phyloP scores from a whole-genome alignment of 1,139 yeast species.

The Suhomyces yuchorum region DNA sequence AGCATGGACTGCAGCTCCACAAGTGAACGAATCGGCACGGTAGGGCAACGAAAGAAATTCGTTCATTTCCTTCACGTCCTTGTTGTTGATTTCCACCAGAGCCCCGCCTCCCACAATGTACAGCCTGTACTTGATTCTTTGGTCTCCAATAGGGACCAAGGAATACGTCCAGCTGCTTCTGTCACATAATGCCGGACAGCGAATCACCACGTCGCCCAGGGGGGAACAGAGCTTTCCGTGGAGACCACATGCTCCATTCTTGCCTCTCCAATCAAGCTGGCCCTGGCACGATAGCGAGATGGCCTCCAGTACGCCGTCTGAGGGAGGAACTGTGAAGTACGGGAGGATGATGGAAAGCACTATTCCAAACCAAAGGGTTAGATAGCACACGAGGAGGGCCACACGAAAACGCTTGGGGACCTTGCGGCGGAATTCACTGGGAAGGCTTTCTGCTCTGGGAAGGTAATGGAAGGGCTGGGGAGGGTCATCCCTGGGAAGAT shows the following conservation, averaged over 20 bases:
- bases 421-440: constrained; percentile 37
- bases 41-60: constrained; percentile 50
- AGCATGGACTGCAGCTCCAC: constrained; percentile 89
- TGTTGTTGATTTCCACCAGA: neutral
- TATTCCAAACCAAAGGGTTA: constrained; percentile 36
- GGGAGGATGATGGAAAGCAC: constrained; percentile 37
- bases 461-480: constrained; percentile 36
- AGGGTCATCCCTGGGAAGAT: constrained; percentile 47
- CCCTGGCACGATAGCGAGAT: constrained; percentile 23
- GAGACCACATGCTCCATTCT: constrained; percentile 75
- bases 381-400: constrained; percentile 38
- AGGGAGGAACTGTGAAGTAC: constrained; percentile 33
- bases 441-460: constrained; percentile 43
- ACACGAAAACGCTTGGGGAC: constrained; percentile 31
- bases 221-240: constrained; percentile 60
- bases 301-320: constrained; percentile 21
- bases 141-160: constrained; percentile 72
- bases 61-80: neutral
- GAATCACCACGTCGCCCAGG: constrained; percentile 51
- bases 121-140: constrained; percentile 67
- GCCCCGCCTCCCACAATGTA: constrained; percentile 70
- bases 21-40: constrained; percentile 85
- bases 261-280: constrained; percentile 62
- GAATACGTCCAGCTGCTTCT: constrained; percentile 77
- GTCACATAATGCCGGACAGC: constrained; percentile 91